Evolutionary conservation across 352 stramenopile species (phyloP), one percentile per base, ranked within the genome.

Genomic region (Phytophthora nicotianae): DNA sequence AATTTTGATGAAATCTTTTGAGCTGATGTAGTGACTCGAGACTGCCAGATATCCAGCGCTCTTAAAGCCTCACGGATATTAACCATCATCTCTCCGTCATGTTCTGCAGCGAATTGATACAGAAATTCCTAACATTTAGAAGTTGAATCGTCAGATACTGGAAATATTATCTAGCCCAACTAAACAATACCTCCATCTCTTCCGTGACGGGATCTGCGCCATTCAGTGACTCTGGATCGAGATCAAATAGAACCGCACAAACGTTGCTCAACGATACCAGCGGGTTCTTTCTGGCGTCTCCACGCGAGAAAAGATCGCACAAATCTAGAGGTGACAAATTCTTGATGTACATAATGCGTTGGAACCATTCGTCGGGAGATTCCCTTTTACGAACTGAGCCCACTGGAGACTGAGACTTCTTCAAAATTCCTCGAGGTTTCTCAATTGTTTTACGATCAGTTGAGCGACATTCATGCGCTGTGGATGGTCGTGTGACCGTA

Each of bases 11-110:
- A 50, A 16, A 14, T 35, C 3, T 26, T 19, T 24, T 27, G n/a
- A 8, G 45, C 26, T 10, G 37, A 35, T 16, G 50, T 56, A 43
- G 45, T 46, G 3, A 46, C 26, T 19, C 60, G 49, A 21, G 54
- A 66, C 3, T 79, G 58, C 81, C 81, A 88, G 20, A 90, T 86
- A 58, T 88, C 63, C 5, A 90, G 74, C 26, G 81, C 66, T 35
- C 79, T 52, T 23, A 90, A 46, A 14, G 73, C 77, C n/a, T 83
- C 75, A 33, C 79, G 75, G 21, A 90, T 74, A 37, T 86, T 73
- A 3, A 90, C 68, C 13, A 81, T 46, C 20, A 88, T 78, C 55
- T 81, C 53, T 16, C 68, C 72, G 5, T 54, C 33, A 21, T 70
- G 29, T 41, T 81, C 70, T 13, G 58, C 77, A 1, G 79, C 70